A percentile compares a stretch with the other conserved stretches of the same genome.
Evolutionary conservation across 768 basidiomycete species (phyloP).

Genomic region (Psilocybe cubensis): DNA sequence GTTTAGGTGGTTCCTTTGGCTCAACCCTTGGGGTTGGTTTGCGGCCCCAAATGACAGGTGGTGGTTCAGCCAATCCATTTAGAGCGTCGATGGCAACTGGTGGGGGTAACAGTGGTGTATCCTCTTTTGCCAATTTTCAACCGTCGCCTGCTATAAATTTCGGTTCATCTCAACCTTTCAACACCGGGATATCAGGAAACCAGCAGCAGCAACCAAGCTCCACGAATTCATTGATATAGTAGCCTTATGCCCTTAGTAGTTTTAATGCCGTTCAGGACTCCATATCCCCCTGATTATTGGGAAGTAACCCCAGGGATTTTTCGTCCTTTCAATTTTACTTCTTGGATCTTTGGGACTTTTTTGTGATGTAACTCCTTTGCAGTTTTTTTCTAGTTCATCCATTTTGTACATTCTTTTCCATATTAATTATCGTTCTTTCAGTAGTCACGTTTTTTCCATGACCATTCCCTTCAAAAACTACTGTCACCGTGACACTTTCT

Average conservation of each 20-base stretch:
- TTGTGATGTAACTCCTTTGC: constrained; percentile 16
- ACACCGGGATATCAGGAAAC: constrained; percentile 13
- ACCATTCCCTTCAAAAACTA: constrained; percentile 14
- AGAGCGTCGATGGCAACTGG: constrained; percentile 57
- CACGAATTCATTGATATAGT: constrained; percentile 24
- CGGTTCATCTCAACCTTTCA: constrained; percentile 15
- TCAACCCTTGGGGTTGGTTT: constrained; percentile 53
- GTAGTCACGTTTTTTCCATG: constrained; percentile 16
- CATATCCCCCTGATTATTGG: background rate
- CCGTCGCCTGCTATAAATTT: constrained; percentile 15
- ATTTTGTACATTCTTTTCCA: constrained; percentile 18
- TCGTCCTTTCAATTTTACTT: constrained; percentile 5
- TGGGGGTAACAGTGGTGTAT: constrained; percentile 8
- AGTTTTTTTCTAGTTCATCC: constrained; percentile 20
- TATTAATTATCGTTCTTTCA: constrained; percentile 12
- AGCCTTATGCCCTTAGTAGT: constrained; percentile 12
- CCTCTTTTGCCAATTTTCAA: constrained; percentile 17
- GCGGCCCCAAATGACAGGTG: constrained; percentile 68
- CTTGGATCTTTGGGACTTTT: constrained; percentile 23
- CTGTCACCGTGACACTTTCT: constrained; percentile 18
- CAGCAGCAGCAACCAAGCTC: constrained; percentile 24
- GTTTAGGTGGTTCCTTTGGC: constrained; percentile 35
- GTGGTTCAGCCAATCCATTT: constrained; percentile 66
- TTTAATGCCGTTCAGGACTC: background rate
- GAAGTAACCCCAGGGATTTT: background rate